Percentiles rank a stretch among this genome's conserved stretches.
Evolutionary conservation across 345 rosid species (phyloP).

Genomic region (Rhizophora mangle): DNA sequence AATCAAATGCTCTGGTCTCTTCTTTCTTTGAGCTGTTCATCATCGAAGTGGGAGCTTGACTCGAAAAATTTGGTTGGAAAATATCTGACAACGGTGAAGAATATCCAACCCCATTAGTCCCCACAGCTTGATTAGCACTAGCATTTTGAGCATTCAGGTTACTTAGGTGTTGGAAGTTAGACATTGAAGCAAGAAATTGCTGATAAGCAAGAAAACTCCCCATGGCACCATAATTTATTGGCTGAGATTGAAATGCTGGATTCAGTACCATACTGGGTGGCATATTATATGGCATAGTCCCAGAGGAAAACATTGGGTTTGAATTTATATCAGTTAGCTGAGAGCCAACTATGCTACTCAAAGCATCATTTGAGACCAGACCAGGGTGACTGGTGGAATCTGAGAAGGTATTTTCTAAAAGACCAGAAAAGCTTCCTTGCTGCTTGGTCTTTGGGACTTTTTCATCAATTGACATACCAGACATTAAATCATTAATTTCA

Average conservation of each 20-base stretch:
- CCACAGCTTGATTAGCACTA: conserved; percentile 34
- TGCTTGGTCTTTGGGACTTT: conserved; percentile 35
- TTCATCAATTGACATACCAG: conserved; percentile 57
- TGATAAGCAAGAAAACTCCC: conserved; percentile 62
- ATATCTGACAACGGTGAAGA: conserved; percentile 72
- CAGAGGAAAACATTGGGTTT: conserved; percentile 48
- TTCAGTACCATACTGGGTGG: conserved; percentile 64
- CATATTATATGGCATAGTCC: conserved; percentile 51
- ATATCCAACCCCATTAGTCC: conserved; percentile 39
- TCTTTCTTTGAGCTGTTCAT: conserved; percentile 67
- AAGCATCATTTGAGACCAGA: conserved; percentile 43
- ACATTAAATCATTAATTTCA: conserved; percentile 61
- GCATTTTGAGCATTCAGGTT: conserved; percentile 53
- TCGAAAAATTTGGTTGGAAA: conserved; percentile 62
- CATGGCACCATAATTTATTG: conserved; percentile 51
- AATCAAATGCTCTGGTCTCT: conserved; percentile 89
- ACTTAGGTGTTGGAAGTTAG: conserved; percentile 69
- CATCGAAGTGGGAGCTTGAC: conserved; percentile 54
- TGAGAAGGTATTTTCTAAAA: conserved; percentile 43
- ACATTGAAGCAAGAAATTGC: conserved; percentile 69
- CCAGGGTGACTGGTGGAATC: conserved; percentile 33
- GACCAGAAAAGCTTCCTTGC: conserved; percentile 37
- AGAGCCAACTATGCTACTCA: conserved; percentile 47
- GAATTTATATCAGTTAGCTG: conserved; percentile 44
- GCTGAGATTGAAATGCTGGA: conserved; percentile 62